Conservation (phyloP, 2,329 filamentous ascomycete genomes). For the Pestalotiopsis sp. region DNA sequence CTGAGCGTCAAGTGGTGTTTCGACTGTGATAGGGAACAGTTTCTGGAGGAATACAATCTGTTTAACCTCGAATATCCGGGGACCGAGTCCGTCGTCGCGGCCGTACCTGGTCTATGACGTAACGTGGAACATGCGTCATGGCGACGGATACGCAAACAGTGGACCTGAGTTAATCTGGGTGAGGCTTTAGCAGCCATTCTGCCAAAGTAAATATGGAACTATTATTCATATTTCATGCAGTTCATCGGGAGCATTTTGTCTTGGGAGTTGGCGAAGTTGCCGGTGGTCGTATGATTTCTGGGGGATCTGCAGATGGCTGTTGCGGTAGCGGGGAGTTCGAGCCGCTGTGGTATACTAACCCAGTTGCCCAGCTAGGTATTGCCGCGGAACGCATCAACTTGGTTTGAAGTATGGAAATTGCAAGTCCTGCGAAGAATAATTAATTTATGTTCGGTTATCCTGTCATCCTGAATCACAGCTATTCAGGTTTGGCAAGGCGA, state of each 20-base stretch:
- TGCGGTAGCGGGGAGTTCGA: background rate
- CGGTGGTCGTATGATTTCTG: background rate
- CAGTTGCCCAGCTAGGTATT: too few species aligned
- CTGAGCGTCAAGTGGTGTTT: background rate
- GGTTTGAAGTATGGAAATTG: background rate
- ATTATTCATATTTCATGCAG: background rate
- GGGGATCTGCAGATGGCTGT: background rate
- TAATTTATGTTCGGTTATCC: too few species aligned
- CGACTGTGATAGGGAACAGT: too few species aligned
- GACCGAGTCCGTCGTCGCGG: background rate
- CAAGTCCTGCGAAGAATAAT: background rate
- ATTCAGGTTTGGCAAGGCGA: too few species aligned
- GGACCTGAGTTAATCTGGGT: background rate
- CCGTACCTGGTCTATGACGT: conserved; percentile 8
- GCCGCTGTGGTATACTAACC: too few species aligned
- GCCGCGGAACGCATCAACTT: too few species aligned
- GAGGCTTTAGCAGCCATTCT: background rate
- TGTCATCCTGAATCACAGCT: too few species aligned
- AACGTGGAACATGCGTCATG: conserved; percentile 1
- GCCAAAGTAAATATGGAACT: background rate
- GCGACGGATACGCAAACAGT: background rate
- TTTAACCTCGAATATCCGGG: background rate
- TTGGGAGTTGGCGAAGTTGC: background rate
- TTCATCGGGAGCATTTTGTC: background rate
- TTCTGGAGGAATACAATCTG: background rate